Conservation (phyloP, 75 land plant genomes). For the Pseudotsuga menziesii region DNA sequence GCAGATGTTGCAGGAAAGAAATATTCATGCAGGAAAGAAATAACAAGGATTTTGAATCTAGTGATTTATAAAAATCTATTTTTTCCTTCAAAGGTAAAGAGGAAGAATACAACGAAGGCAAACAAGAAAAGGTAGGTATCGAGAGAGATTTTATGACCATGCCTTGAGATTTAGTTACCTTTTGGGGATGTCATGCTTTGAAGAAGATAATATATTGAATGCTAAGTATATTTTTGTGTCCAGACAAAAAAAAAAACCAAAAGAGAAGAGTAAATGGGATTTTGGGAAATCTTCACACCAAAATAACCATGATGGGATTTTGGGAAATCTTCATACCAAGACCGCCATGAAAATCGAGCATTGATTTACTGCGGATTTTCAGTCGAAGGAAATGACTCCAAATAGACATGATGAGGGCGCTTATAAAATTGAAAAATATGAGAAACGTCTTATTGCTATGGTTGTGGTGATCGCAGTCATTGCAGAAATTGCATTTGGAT, state of each 20-base stretch:
- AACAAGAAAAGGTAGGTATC: slow-evolving; percentile 40
- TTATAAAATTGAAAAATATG: too few relatives aligned
- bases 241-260: slow-evolving; percentile 15
- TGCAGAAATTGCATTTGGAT: too few relatives aligned
- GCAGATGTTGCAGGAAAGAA: background rate
- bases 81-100: slow-evolving; percentile 4
- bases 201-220: background rate
- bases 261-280: too few relatives aligned
- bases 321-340: too few relatives aligned
- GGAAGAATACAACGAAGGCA: slow-evolving; percentile 20
- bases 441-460: too few relatives aligned
- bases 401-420: too few relatives aligned
- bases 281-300: too few relatives aligned
- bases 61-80: background rate
- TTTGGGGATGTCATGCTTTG: background rate
- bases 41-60: slow-evolving; percentile 42
- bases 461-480: too few relatives aligned
- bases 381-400: too few relatives aligned
- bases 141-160: background rate
- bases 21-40: slow-evolving; percentile 31
- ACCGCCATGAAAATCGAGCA: too few relatives aligned
- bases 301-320: too few relatives aligned
- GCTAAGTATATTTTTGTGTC: background rate
- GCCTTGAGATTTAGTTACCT: background rate
- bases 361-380: too few relatives aligned